These are phyloP conservation scores for Microbotryomycetes sp. DNA, from an alignment of 1,284 basidiomycete genomes.

Conservation along the genomic window DNA sequence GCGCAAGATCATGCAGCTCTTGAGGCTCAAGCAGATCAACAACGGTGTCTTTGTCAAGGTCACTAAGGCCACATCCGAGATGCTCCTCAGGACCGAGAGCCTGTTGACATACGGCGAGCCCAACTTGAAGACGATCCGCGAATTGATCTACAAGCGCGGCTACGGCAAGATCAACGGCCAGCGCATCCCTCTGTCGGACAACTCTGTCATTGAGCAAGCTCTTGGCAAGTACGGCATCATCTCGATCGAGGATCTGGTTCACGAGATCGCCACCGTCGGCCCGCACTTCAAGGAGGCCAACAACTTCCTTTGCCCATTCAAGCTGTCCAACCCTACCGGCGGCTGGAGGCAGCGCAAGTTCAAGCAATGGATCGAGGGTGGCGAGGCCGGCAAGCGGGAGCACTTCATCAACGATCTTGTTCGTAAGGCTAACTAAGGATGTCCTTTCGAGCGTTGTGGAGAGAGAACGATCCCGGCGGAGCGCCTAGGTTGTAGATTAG, in stretches of 20 bases:
- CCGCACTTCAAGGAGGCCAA: conserved; percentile 96
- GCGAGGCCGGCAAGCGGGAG: conserved; percentile 53
- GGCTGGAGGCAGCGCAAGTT: conserved; percentile 97
- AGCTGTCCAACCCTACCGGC: conserved; percentile 96
- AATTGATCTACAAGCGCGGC: conserved; percentile 97
- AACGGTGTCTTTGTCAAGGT: conserved; percentile 98
- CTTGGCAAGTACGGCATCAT: conserved; percentile 96
- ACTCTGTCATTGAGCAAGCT: conserved; percentile 81
- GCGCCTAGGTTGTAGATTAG: too few relatives aligned
- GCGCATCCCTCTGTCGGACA: conserved; percentile 91
- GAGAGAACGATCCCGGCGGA: too few relatives aligned
- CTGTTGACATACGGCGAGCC: conserved; percentile 93
- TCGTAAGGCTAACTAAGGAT: conserved; percentile 15
- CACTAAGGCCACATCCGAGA: conserved; percentile 92
- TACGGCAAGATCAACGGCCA: conserved; percentile 98
- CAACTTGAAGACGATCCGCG: conserved; percentile 93
- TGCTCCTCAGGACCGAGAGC: conserved; percentile 95
- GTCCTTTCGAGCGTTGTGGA: too few relatives aligned
- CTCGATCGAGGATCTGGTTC: conserved; percentile 94
- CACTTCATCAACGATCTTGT: conserved; percentile 33
- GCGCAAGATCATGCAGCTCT: conserved; percentile 96
- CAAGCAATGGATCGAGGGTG: conserved; percentile 55
- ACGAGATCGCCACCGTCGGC: conserved; percentile 91
- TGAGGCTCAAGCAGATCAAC: conserved; percentile 99
- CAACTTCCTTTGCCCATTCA: conserved; percentile 85